These are phyloP conservation scores for Wickerhamomyces subpelliculosus DNA, from an alignment of 805 yeast species.

Conservation along the genomic window DNA sequence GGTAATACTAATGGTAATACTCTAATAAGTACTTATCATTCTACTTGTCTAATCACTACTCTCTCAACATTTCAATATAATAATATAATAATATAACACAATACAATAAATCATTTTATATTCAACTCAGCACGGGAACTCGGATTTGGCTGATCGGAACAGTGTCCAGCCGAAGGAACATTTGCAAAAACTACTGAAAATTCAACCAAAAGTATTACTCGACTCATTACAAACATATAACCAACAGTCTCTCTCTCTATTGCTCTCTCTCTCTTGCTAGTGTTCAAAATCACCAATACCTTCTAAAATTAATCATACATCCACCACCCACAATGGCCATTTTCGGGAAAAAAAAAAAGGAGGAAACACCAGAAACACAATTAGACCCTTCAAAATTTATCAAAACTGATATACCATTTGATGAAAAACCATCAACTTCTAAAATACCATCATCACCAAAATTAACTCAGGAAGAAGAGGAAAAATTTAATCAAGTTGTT, in stretches of 20 bases:
- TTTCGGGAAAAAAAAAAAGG: slow-evolving; percentile 21
- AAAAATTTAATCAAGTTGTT: slow-evolving; percentile 56
- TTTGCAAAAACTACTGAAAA: no score
- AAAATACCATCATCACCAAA: slow-evolving; percentile 41
- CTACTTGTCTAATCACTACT: background rate
- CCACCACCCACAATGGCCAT: slow-evolving; percentile 13
- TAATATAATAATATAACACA: no score
- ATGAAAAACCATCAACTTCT: slow-evolving; percentile 40
- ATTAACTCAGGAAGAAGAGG: slow-evolving; percentile 48
- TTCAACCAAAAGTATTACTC: no score
- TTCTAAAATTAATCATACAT: background rate
- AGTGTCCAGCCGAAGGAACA: no score
- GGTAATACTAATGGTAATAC: no score
- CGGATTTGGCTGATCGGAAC: no score
- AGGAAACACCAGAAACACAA: slow-evolving; percentile 12
- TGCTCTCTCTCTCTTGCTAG: no score
- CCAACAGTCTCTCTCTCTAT: no score
- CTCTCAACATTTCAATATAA: no score
- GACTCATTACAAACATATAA: no score
- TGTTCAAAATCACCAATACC: background rate
- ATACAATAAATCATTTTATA: background rate
- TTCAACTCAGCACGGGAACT: background rate
- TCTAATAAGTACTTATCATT: no score
- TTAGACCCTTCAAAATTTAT: slow-evolving; percentile 23
- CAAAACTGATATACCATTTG: slow-evolving; percentile 43